Evolutionary conservation across 305 asterid genomes (phyloP).

Genomic region (Fraxinus albicans): DNA sequence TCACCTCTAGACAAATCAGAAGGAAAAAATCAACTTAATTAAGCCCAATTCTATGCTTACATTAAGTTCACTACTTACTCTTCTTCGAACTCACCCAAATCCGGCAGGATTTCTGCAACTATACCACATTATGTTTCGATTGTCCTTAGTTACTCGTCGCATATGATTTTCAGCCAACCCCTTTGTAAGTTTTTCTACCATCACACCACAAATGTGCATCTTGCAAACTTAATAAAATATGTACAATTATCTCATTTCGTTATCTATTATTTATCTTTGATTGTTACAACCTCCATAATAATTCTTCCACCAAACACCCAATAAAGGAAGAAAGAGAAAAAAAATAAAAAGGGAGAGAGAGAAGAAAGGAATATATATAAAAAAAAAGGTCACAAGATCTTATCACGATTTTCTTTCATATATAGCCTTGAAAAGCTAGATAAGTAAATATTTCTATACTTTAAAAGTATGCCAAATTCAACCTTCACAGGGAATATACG

Average conservation of each 20-base stretch:
- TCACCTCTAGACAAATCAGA: not conserved
- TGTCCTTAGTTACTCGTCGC: not conserved
- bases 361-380: not conserved
- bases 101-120: not conserved
- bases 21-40: not conserved
- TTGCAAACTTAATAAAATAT: not conserved
- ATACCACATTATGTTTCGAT: not conserved
- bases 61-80: not conserved
- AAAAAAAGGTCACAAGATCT: not conserved
- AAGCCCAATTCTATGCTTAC: not conserved
- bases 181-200: not conserved
- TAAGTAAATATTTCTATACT: not conserved
- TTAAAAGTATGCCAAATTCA: not conserved
- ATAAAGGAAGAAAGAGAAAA: not conserved
- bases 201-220: not conserved
- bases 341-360: not conserved
- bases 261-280: not conserved
- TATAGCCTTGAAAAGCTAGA: not conserved
- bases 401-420: not conserved
- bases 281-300: not conserved
- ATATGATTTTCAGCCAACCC: not conserved
- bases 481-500: not conserved
- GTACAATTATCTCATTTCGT: not conserved
- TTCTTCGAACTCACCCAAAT: not conserved
- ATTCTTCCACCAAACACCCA: not conserved